These are phyloP conservation scores for Pleurotus citrinopileatus DNA, from an alignment of 768 basidiomycete genomes.

Conservation along the genomic window DNA sequence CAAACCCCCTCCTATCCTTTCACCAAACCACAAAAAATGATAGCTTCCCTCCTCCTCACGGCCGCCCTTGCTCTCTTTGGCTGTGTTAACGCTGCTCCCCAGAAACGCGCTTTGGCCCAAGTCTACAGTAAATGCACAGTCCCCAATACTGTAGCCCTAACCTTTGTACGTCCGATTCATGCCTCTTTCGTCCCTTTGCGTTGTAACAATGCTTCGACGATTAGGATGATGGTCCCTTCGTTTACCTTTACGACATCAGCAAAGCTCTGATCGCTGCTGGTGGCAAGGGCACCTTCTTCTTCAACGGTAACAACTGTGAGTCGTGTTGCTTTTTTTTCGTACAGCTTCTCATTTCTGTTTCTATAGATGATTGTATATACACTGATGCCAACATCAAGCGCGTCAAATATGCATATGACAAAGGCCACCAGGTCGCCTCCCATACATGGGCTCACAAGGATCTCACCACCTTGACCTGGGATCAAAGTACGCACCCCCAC, in stretches of 20 bases:
- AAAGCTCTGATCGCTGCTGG: conserved; percentile 20
- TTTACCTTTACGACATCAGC: conserved; percentile 33
- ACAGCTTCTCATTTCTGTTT: not conserved
- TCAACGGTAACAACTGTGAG: conserved; percentile 19
- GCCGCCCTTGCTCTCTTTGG: conserved; percentile 1
- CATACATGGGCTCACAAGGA: conserved; percentile 46
- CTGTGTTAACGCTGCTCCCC: not conserved
- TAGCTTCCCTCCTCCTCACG: conserved; percentile 3
- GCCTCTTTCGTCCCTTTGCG: not conserved
- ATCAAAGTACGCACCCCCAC: conserved; percentile 17
- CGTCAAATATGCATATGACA: conserved; percentile 33
- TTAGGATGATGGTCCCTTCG: conserved; percentile 42
- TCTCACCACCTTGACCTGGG: conserved; percentile 29
- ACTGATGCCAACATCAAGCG: conserved; percentile 20
- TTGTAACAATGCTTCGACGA: not conserved
- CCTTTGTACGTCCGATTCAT: conserved; percentile 28
- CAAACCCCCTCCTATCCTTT: not conserved
- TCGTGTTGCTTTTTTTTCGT: not conserved
- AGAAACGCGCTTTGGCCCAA: conserved; percentile 20
- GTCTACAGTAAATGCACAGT: conserved; percentile 32
- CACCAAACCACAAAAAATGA: not conserved
- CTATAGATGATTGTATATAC: conserved; percentile 36
- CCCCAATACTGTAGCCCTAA: conserved; percentile 37
- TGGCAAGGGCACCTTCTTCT: conserved; percentile 28
- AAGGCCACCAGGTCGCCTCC: conserved; percentile 40